Conservation (phyloP, 2,329 filamentous ascomycete species). For the Aspergillus sp. region DNA sequence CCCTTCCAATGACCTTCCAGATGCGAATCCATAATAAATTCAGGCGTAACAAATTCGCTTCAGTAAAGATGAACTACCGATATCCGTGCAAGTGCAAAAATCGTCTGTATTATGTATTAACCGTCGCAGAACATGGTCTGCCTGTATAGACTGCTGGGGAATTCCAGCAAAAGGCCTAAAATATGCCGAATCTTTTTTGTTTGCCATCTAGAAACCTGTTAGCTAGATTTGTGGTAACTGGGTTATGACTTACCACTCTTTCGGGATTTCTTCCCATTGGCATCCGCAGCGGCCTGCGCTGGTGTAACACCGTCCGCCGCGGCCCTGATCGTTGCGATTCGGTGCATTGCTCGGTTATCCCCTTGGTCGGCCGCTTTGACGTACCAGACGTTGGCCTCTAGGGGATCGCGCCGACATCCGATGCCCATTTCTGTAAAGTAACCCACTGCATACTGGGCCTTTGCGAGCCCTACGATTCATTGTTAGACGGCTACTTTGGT, state of each 20-base stretch:
- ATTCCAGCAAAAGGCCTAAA: background rate
- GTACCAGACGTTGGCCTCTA: constrained; percentile 98
- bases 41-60: constrained; percentile 2
- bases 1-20: background rate
- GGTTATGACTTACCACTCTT: constrained; percentile 10
- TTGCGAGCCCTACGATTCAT: constrained; percentile 43
- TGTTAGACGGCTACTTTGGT: background rate
- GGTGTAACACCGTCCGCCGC: constrained; percentile 63
- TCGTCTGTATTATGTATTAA: constrained; percentile 11
- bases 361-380: constrained; percentile 91
- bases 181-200: constrained; percentile 14
- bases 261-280: constrained; percentile 14
- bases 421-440: constrained; percentile 99
- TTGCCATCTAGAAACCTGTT: constrained; percentile 5
- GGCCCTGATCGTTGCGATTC: constrained; percentile 80
- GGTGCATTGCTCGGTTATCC: constrained; percentile 83
- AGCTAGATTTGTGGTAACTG: background rate
- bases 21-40: constrained; percentile 2
- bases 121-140: constrained; percentile 3
- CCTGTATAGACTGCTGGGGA: background rate
- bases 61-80: background rate
- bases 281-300: constrained; percentile 23
- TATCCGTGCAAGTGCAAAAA: constrained; percentile 7
- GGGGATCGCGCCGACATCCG: constrained; percentile 86
- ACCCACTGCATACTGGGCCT: constrained; percentile 90